These are phyloP conservation scores for Chenopodium berlandieri DNA, from an alignment of 148 eudicot species.

Conservation along the genomic window DNA sequence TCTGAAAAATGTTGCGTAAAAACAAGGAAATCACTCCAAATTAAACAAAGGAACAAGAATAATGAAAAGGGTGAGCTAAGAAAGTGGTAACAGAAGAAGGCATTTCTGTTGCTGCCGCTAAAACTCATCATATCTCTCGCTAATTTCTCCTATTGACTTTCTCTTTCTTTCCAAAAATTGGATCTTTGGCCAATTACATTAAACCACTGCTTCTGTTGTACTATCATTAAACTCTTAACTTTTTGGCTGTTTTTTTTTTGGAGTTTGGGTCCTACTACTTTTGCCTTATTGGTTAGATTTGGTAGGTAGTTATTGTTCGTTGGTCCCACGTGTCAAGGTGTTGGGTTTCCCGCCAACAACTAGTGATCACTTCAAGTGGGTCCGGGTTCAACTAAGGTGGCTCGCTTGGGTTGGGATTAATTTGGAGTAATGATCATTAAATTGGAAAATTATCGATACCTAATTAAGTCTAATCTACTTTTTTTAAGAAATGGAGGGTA, in stretches of 20 bases:
- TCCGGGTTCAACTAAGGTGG: no score
- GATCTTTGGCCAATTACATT: slow-evolving; percentile 1
- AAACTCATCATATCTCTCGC: not conserved
- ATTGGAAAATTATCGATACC: not conserved
- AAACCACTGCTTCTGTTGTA: no score
- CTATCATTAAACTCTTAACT: no score
- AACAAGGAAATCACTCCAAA: no score
- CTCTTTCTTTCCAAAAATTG: not conserved
- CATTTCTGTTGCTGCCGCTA: not conserved
- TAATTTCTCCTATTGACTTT: not conserved
- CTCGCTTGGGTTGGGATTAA: no score
- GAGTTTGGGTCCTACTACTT: not conserved
- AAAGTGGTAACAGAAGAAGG: slow-evolving; percentile 1
- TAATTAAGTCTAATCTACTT: not conserved
- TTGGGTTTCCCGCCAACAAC: not conserved
- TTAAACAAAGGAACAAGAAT: no score
- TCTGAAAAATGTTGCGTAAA: no score
- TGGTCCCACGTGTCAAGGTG: not conserved
- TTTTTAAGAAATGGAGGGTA: no score
- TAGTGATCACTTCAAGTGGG: not conserved
- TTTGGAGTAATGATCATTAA: no score
- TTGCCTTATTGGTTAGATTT: not conserved
- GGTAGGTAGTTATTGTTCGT: not conserved
- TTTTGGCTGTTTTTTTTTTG: no score
- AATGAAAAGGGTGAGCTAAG: no score